Evolutionary conservation across 2,329 filamentous ascomycete genomes (phyloP).

Genomic region (Penicillium sumatraense): DNA sequence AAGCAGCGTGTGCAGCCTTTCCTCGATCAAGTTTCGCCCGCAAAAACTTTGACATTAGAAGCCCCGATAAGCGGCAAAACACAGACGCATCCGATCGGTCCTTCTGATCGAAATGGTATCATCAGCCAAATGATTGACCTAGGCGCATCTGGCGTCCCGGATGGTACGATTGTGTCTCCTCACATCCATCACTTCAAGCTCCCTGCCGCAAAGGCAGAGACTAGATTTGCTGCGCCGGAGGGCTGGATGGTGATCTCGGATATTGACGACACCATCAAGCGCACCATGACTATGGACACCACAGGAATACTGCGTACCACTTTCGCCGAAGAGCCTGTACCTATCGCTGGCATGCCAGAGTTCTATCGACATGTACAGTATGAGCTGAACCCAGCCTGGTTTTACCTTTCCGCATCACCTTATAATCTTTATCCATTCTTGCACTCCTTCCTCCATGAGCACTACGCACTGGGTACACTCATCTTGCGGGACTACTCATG

Average conservation of each 20-base stretch:
- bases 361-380: slow-evolving; percentile 71
- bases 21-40: slow-evolving; percentile 73
- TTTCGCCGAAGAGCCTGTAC: slow-evolving; percentile 74
- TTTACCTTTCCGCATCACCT: slow-evolving; percentile 91
- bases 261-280: slow-evolving; percentile 94
- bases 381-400: slow-evolving; percentile 72
- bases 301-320: slow-evolving; percentile 81
- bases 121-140: slow-evolving; percentile 65
- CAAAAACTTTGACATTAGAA: slow-evolving; percentile 68
- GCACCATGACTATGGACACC: slow-evolving; percentile 80
- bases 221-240: slow-evolving; percentile 72
- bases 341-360: slow-evolving; percentile 80
- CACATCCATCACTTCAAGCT: slow-evolving; percentile 31
- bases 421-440: slow-evolving; percentile 95
- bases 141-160: slow-evolving; percentile 48
- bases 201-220: slow-evolving; percentile 65
- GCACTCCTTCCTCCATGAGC: slow-evolving; percentile 68
- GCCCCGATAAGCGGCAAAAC: slow-evolving; percentile 57
- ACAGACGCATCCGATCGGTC: slow-evolving; percentile 63
- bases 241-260: slow-evolving; percentile 90
- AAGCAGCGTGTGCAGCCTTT: slow-evolving; percentile 66
- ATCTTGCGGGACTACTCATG: slow-evolving; percentile 84
- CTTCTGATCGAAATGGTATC: slow-evolving; percentile 73
- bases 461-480: slow-evolving; percentile 79
- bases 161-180: slow-evolving; percentile 54